phyloP scores from a whole-genome alignment of 345 rosid genomes.

The Adansonia digitata region DNA sequence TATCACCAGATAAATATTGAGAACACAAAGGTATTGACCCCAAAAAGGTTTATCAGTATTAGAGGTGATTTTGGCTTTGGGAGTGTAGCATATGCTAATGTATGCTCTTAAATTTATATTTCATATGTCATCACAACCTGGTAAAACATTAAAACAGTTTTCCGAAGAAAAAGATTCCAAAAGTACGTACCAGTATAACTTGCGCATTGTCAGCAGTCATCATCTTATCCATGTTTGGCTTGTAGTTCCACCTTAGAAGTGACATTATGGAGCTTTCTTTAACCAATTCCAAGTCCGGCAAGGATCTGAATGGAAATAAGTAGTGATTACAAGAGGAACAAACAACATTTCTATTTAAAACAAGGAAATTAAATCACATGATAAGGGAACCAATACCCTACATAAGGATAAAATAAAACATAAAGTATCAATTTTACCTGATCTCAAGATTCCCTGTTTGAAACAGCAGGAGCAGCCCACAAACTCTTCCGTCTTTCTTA shows the following conservation, averaged over 20 bases:
- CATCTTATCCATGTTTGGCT: conserved; percentile 47
- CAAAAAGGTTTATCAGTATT: neutral
- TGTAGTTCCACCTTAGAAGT: conserved; percentile 50
- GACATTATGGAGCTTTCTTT: conserved; percentile 41
- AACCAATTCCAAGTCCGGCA: conserved; percentile 46
- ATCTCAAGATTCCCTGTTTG: conserved; percentile 46
- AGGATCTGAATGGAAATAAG: conserved; percentile 31
- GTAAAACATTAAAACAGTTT: neutral
- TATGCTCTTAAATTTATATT: neutral
- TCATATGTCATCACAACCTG: neutral
- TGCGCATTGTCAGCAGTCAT: conserved; percentile 37
- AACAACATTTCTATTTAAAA: neutral
- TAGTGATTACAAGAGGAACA: too few species aligned
- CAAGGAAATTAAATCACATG: neutral
- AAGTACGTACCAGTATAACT: conserved; percentile 34
- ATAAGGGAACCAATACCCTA: conserved; percentile 1
- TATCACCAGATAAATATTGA: conserved; percentile 7
- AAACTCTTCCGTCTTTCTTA: conserved; percentile 33
- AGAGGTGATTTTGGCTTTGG: neutral
- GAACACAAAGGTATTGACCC: neutral
- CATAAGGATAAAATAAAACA: neutral
- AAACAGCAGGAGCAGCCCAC: conserved; percentile 40
- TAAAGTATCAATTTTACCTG: conserved; percentile 25
- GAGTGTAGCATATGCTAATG: neutral
- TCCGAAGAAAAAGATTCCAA: neutral